These are phyloP conservation scores for Furcasterigmium furcatum DNA, from an alignment of 2,329 filamentous ascomycete species.

Conservation along the genomic window DNA sequence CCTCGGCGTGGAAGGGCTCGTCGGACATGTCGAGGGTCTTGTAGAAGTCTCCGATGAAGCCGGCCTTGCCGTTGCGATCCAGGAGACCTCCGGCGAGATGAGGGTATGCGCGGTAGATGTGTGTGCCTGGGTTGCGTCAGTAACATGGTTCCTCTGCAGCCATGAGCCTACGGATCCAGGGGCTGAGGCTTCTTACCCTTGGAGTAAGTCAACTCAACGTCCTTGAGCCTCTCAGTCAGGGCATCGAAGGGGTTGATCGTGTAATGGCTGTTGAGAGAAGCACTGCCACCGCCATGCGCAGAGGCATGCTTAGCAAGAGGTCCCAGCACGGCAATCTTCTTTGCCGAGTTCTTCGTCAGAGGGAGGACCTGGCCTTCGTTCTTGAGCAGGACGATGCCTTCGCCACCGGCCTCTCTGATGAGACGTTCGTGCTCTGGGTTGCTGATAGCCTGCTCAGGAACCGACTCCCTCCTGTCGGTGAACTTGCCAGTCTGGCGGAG, in stretches of 20 bases:
- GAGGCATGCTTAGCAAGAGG: slow-evolving; percentile 40
- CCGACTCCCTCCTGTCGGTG: neutral
- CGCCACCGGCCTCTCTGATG: slow-evolving; percentile 41
- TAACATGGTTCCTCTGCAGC: neutral
- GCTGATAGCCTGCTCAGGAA: slow-evolving; percentile 12
- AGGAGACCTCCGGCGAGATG: neutral
- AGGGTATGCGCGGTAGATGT: neutral
- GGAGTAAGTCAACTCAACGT: slow-evolving; percentile 21
- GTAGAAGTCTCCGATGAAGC: slow-evolving; percentile 16
- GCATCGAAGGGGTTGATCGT: slow-evolving; percentile 72
- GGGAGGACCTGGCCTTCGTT: slow-evolving; percentile 65
- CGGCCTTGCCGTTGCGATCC: slow-evolving; percentile 18
- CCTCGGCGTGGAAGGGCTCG: neutral
- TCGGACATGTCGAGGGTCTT: neutral
- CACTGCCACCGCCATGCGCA: slow-evolving; percentile 62
- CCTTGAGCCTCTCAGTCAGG: slow-evolving; percentile 50
- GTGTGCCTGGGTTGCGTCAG: neutral
- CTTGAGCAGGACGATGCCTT: slow-evolving; percentile 70
- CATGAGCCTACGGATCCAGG: too few relatives aligned
- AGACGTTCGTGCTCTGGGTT: slow-evolving; percentile 5
- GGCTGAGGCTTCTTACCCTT: slow-evolving; percentile 3
- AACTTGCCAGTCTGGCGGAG: neutral
- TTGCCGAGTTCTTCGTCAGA: slow-evolving; percentile 34
- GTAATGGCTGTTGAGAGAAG: slow-evolving; percentile 51
- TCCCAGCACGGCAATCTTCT: slow-evolving; percentile 26